Base-by-base conservation (phyloP, 2,329 filamentous ascomycete genomes). In the Aspergillus calidoustus region DNA sequence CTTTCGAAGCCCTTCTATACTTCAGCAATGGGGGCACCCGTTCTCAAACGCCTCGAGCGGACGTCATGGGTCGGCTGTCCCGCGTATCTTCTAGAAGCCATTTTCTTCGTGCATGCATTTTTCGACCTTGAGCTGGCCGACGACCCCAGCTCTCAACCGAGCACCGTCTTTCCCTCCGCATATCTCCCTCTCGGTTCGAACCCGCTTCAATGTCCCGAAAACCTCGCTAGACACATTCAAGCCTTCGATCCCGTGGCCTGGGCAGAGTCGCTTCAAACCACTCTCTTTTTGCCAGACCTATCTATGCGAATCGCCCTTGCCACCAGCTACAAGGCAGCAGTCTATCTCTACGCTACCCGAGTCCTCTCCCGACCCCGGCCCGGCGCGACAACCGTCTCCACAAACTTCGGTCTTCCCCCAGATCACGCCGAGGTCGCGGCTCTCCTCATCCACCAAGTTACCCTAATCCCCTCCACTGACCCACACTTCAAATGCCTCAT, bases 231-330 rank as follows among this genome's bases (percentile, higher is more conserved):
- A 17, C 73, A 77, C 53, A 79, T 79, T 48, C 72, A 76, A 62
- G 70, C 72, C 46, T 79, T 79, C 57, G 73, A 79, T 48, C 72
- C 77, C 11, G 63, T 70, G 17, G 63, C 70, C 50, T 79, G 77
- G 77, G 73, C 77, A 34, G 68, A 76, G 55, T 71, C 74, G 50
- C 75, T 79, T 68, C 76, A 78, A 64, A 64, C 68, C n/a, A 74
- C 68, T 59, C 67, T 70, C 43, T 84, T 82, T 72, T 81, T 85
- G 28, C 69, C 77, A 1, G 77, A 81, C 17, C 72, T 85, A 13
- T 76, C 80, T 52, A 74, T 77, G 64, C 81, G 80, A 55, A 80
- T 86, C 54, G 76, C 77, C 56, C 80, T 85, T 1, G 84, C 77
- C 30, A 71, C 69, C 51, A 68, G 74, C 57, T 78, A 77, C 66